Evolutionary conservation across 179 eudicot species (phyloP), one percentile per base, ranked within the genome.

Genomic region (Silene vulgaris): DNA sequence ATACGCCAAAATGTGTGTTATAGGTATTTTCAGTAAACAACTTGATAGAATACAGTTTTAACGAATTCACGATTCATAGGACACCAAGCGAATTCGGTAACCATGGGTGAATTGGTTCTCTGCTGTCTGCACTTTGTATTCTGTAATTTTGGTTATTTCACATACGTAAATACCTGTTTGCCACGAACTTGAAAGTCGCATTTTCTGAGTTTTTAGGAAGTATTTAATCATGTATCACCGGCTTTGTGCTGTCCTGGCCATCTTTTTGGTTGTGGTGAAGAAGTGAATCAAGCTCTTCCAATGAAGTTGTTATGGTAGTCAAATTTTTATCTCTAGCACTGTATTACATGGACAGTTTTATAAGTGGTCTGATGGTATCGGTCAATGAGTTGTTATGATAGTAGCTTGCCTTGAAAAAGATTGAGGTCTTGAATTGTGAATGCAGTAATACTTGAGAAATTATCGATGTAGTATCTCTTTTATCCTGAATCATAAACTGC

Each of bases 301-400:
- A 8, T 19, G 65, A 60, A 19, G 28, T 60, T 6, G 65, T 60
- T 60, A 8, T 60, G 65, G 28, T 7, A 60, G 11, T 19, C 5
- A 19, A 21, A 2, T 4, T 14, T 50, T 11, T 20, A 60, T 19
- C 5, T 19, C 65, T 19, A 2, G 11, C 26, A 59, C 21, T 59
- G 63, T 60, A 19, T 7, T 20, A 19, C 28, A 20, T 19, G 65
- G 65, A 21, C 21, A 60, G 12, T 60, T 60, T 20, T 19, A 8
- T 60, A 21, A 60, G 45, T 37, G 45, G 45, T 37, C 6, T 37
- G 45, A 17, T 56, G 61, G 61, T 17, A 56, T 16, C 21, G 17
- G 61, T 56, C 61, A 56, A 56, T n/a, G 61, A 17, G 61, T 56
- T 56, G 45, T 37, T 60, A 60, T 20, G 65, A 21, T 60, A 60